phyloP scores from a whole-genome alignment of 768 basidiomycete genomes.

The Pleurotus cornucopiae region DNA sequence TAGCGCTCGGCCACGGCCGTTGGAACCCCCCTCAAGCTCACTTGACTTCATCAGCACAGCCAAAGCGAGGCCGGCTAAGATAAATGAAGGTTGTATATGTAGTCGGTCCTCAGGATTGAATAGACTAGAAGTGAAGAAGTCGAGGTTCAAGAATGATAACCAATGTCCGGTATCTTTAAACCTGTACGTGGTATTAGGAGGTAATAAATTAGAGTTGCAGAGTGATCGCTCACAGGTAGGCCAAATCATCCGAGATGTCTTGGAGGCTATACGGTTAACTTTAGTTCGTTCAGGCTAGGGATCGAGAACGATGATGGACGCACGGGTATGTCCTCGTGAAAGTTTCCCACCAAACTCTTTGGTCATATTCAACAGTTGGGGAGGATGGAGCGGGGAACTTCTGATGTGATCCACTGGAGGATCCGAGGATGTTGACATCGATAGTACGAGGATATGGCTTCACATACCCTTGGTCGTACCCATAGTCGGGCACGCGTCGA shows the following conservation, averaged over 20 bases:
- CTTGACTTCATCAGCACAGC: constrained; percentile 72
- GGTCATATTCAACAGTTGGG: constrained; percentile 28
- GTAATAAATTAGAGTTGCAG: not conserved
- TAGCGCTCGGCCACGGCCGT: constrained; percentile 55
- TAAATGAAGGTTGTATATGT: constrained; percentile 65
- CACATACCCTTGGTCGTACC: constrained; percentile 32
- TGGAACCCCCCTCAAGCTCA: constrained; percentile 49
- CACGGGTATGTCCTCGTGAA: constrained; percentile 35
- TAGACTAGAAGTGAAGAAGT: constrained; percentile 49
- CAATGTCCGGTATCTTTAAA: constrained; percentile 61
- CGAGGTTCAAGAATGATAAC: constrained; percentile 65
- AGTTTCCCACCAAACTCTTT: constrained; percentile 39
- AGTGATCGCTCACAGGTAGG: constrained; percentile 41
- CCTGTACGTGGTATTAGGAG: constrained; percentile 29
- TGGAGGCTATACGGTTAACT: constrained; percentile 30
- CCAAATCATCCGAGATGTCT: constrained; percentile 46
- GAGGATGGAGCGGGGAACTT: constrained; percentile 31
- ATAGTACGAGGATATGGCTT: constrained; percentile 35
- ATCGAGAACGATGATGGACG: constrained; percentile 12
- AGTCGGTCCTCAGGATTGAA: constrained; percentile 47
- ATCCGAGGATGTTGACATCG: constrained; percentile 31
- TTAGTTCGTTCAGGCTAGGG: not conserved
- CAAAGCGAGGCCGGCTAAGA: constrained; percentile 66
- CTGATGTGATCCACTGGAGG: constrained; percentile 24
- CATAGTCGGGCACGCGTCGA: constrained; percentile 26